Conservation (phyloP, 345 rosid species). For the Populus davidiana region DNA sequence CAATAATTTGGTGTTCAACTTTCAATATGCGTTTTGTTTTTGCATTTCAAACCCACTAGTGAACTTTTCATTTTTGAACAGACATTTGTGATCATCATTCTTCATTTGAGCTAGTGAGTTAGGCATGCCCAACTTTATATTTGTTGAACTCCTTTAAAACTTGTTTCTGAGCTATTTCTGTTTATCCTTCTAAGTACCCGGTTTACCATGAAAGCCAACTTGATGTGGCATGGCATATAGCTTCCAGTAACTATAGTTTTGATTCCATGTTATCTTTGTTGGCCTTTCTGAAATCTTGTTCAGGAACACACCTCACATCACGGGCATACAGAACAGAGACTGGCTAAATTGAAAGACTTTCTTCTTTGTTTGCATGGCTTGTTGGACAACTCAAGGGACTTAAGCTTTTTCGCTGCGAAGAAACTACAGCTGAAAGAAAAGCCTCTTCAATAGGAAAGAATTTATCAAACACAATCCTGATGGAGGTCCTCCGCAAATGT, state of each 20-base stretch:
- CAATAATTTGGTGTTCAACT: not conserved
- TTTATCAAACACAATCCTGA: constrained; percentile 34
- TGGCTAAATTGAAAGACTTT: constrained; percentile 41
- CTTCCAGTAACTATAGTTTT: not conserved
- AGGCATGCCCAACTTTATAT: not conserved
- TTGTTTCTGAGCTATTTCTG: not conserved
- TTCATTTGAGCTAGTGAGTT: not conserved
- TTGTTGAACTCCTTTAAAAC: not conserved
- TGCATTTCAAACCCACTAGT: not conserved
- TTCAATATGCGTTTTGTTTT: not conserved
- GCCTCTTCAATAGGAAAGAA: constrained; percentile 28
- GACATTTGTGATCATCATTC: not conserved
- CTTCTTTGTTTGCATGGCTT: constrained; percentile 66
- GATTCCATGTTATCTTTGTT: not conserved
- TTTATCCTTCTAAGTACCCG: not conserved
- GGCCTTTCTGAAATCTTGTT: constrained; percentile 11
- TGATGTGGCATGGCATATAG: not conserved
- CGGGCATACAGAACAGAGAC: constrained; percentile 33
- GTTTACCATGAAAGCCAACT: not conserved
- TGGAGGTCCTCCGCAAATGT: constrained; percentile 51
- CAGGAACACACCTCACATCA: constrained; percentile 23
- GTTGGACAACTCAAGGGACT: constrained; percentile 48
- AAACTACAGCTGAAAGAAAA: constrained; percentile 28
- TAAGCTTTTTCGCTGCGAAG: constrained; percentile 32
- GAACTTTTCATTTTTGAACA: not conserved